Conservation (phyloP, 1,284 basidiomycete genomes). For the Chalciporus piperatoides region DNA sequence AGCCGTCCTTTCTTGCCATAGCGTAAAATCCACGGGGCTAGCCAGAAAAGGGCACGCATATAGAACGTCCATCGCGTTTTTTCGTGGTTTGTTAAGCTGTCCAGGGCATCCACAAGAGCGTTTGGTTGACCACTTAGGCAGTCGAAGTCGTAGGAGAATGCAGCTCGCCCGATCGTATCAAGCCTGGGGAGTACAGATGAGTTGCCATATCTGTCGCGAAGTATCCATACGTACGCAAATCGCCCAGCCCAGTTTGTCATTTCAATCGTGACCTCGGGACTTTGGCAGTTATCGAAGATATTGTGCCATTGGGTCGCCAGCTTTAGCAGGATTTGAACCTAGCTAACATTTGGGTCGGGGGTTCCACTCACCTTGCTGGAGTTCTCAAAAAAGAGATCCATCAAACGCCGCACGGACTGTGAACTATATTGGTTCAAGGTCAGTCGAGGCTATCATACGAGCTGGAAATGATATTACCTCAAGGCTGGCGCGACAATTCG, state of each 20-base stretch:
- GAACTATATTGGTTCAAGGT: conserved; percentile 32
- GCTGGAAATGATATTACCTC: conserved; percentile 36
- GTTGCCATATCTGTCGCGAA: neutral
- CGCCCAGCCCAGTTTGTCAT: conserved; percentile 55
- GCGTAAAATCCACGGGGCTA: conserved; percentile 49
- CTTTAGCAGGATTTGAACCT: conserved; percentile 12
- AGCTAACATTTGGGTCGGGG: conserved; percentile 4
- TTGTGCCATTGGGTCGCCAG: conserved; percentile 47
- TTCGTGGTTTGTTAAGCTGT: conserved; percentile 55
- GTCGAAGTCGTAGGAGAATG: conserved; percentile 54
- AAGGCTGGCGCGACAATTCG: conserved; percentile 50
- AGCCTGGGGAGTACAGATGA: conserved; percentile 38
- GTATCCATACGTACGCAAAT: conserved; percentile 43
- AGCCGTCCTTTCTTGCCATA: conserved; percentile 56
- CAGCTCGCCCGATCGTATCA: conserved; percentile 52
- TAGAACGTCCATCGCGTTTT: conserved; percentile 56
- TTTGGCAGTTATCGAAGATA: conserved; percentile 38
- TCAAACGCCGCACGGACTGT: conserved; percentile 49
- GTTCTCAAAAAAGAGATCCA: conserved; percentile 48
- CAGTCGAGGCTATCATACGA: neutral
- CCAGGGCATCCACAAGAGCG: conserved; percentile 46
- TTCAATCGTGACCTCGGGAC: conserved; percentile 44
- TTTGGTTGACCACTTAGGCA: conserved; percentile 46
- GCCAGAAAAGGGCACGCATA: conserved; percentile 59
- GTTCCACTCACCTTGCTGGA: conserved; percentile 36